These are phyloP conservation scores for Malus hybrid DNA, from an alignment of 331 rosid species.

Conservation along the genomic window DNA sequence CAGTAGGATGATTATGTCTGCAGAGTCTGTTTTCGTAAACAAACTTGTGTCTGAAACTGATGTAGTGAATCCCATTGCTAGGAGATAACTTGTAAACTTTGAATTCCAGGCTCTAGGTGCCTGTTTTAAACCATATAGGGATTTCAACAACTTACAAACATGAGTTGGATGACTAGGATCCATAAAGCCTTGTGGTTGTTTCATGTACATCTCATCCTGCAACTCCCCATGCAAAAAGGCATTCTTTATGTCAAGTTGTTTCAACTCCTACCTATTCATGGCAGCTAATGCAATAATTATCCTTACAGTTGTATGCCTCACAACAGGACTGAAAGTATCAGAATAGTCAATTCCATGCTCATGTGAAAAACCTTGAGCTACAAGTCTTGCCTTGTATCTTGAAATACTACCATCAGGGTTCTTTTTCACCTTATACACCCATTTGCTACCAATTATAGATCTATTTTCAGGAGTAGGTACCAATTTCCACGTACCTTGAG, in stretches of 20 bases:
- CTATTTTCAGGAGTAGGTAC: background rate
- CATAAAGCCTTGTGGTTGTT: background rate
- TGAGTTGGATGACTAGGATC: background rate
- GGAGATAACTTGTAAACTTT: background rate
- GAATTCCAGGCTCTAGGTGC: background rate
- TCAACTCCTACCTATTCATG: background rate
- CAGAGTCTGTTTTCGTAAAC: rapidly evolving
- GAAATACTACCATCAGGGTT: background rate
- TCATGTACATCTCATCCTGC: background rate
- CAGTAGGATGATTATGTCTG: too few relatives aligned
- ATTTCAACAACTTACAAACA: background rate
- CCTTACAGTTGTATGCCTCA: background rate
- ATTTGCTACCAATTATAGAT: background rate
- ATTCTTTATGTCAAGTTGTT: background rate
- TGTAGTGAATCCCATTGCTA: background rate
- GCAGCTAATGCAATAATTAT: background rate
- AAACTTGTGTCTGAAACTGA: background rate
- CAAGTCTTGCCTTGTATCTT: background rate
- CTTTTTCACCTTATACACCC: background rate
- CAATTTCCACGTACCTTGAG: background rate
- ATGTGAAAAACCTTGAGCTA: background rate
- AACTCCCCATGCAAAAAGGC: background rate
- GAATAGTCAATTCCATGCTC: background rate
- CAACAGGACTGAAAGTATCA: background rate
- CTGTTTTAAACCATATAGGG: background rate